Evolutionary conservation across 306 rosid species (phyloP).

Genomic region (Vigna nakashimae): DNA sequence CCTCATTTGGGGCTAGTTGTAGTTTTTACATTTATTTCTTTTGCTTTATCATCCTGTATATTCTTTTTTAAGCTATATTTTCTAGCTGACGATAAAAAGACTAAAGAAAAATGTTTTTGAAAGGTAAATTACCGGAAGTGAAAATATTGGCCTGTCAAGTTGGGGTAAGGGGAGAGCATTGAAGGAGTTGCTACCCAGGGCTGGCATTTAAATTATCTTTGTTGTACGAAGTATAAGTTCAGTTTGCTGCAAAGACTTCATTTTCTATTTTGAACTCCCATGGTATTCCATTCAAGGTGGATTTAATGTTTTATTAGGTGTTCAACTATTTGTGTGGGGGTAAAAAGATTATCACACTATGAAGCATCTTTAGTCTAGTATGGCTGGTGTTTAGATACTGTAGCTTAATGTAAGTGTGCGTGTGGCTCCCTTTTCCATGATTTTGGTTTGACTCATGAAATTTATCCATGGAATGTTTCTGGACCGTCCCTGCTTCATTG

Average conservation of each 20-base stretch:
- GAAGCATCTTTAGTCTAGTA: neutral
- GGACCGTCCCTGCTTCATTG: neutral
- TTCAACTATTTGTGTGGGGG: neutral
- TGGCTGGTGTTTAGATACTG: neutral
- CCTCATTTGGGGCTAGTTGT: neutral
- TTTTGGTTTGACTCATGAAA: neutral
- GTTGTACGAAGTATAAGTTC: neutral
- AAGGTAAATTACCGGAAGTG: neutral
- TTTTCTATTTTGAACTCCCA: neutral
- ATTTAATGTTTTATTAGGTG: neutral
- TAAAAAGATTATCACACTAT: neutral
- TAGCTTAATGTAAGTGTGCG: neutral
- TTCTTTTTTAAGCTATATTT: neutral
- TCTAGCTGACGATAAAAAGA: neutral
- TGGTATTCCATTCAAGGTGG: constrained; percentile 1
- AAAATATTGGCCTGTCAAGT: neutral
- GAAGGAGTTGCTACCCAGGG: neutral
- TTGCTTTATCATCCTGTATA: neutral
- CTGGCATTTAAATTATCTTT: constrained; percentile 4
- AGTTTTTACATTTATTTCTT: neutral
- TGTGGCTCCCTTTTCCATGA: neutral
- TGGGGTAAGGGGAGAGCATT: neutral
- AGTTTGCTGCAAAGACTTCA: neutral
- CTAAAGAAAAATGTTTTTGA: neutral
- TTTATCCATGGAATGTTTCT: constrained; percentile 16